Evolutionary conservation across 306 rosid genomes (phyloP), one percentile per base, ranked within the genome.

Genomic region (Prunus padus): DNA sequence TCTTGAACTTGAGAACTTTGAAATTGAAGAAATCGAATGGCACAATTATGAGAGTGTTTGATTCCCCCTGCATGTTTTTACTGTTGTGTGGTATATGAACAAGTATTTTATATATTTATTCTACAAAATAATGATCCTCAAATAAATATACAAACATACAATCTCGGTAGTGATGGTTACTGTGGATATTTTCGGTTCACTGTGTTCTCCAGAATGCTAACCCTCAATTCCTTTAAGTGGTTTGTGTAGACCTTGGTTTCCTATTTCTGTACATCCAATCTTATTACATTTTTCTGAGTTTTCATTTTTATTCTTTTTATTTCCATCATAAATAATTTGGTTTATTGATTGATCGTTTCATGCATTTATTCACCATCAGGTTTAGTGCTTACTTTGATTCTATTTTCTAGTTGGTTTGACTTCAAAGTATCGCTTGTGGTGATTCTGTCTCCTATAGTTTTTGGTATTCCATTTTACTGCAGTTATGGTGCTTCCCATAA

Each of bases 331-430:
- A 22, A 16, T 23, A 57, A 5, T 57, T 65, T 40, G 22, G 44
- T 56, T 42, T 47, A 23, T 22, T 4, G 7, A 13, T 54, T 12
- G 42, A 42, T 55, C 66, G 3, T 56, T 62, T 52, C 51, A 40
- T 57, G 44, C 54, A 56, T 33, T 56, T 42, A 56, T 56, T 25
- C 66, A 14, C 18, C 44, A 40, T n/a, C 44, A 72, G 25, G 54
- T 72, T 15, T 61, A 26, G 66, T 47, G 42, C 60, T 74, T 71
- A 23, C 9, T 76, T 47, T 61, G 63, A 7, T 77, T 19, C 60
- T 31, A 30, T 19, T n/a, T 76, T 56, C 44, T 13, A 12, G n/a
- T 76, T 56, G 9, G 23, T 76, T 76, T 55, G 9, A n/a, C 40
- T 76, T n/a, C 22, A 42, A 11, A 18, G 56, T 20, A 25, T 13